Evolutionary conservation across 176 grass and related monocot genomes (phyloP).

Genomic region (Guadua angustifolia): DNA sequence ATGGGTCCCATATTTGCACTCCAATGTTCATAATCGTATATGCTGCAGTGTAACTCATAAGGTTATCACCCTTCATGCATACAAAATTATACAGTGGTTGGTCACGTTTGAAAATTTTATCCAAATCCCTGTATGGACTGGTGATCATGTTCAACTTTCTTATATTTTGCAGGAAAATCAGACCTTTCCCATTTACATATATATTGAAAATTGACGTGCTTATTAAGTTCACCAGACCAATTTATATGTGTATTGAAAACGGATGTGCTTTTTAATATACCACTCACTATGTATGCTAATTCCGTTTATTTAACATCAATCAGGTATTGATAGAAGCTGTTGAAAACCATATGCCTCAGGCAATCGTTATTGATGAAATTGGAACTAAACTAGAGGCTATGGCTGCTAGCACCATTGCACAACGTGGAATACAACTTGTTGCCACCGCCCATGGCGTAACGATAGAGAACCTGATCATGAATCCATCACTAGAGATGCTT

Average conservation of each 20-base stretch:
- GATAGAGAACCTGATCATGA: constrained; percentile 89
- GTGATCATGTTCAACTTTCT: background rate
- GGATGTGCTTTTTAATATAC: background rate
- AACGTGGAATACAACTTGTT: constrained; percentile 90
- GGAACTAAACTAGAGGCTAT: constrained; percentile 88
- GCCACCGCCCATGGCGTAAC: constrained; percentile 88
- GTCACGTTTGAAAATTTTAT: too few species aligned
- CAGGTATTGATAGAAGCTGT: constrained; percentile 97
- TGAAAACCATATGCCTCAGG: constrained; percentile 96
- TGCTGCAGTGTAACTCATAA: too few species aligned
- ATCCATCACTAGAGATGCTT: constrained; percentile 88
- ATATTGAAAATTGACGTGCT: background rate
- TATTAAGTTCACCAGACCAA: background rate
- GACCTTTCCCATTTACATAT: background rate
- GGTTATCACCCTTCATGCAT: too few species aligned
- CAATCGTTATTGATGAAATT: constrained; percentile 96
- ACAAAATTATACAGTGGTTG: too few species aligned
- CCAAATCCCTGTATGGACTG: background rate
- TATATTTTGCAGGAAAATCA: background rate
- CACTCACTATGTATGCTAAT: background rate
- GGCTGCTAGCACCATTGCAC: constrained; percentile 94
- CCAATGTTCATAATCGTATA: too few species aligned
- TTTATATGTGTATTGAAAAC: background rate
- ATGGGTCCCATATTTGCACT: background rate
- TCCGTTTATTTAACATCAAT: constrained; percentile 9